A percentile compares a stretch with the other conserved stretches of the same genome.
Evolutionary conservation across 73 alveolate species (phyloP).

Genomic region (Diophrys sp.): DNA sequence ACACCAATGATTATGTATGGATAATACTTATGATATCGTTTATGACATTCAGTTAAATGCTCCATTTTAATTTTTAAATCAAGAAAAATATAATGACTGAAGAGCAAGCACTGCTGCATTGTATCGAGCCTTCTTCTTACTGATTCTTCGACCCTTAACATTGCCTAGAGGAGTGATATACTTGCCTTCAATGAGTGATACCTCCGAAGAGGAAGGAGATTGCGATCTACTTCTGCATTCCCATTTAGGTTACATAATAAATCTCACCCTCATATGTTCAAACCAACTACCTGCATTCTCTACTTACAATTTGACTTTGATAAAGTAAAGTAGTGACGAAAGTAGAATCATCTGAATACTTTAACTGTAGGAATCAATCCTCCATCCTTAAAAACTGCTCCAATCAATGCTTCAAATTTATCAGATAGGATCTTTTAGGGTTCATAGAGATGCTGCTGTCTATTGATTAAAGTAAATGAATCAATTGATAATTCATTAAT

Average conservation of each 20-base stretch:
- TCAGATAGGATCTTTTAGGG: constrained; percentile 43
- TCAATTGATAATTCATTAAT: background rate
- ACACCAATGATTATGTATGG: too few species aligned
- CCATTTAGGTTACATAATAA: background rate
- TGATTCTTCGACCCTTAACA: background rate
- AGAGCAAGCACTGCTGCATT: too few species aligned
- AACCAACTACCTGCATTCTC: background rate
- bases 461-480: too few species aligned
- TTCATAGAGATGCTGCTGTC: constrained; percentile 13
- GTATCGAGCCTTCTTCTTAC: background rate
- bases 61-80: too few species aligned
- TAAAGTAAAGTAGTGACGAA: constrained; percentile 18
- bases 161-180: background rate
- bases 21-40: too few species aligned
- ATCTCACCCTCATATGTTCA: background rate
- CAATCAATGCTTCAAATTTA: constrained; percentile 41
- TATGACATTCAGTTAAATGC: too few species aligned
- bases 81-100: too few species aligned
- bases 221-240: background rate
- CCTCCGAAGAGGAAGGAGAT: background rate
- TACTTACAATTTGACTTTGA: too few species aligned
- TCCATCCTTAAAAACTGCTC: constrained; percentile 47
- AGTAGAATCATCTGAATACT: constrained; percentile 16
- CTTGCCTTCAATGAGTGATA: background rate
- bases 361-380: constrained; percentile 19